Percentiles rank a stretch among this genome's conserved stretches.
Evolutionary conservation across 1,284 basidiomycete genomes (phyloP).

Genomic region (Heterobasidion occidentale): DNA sequence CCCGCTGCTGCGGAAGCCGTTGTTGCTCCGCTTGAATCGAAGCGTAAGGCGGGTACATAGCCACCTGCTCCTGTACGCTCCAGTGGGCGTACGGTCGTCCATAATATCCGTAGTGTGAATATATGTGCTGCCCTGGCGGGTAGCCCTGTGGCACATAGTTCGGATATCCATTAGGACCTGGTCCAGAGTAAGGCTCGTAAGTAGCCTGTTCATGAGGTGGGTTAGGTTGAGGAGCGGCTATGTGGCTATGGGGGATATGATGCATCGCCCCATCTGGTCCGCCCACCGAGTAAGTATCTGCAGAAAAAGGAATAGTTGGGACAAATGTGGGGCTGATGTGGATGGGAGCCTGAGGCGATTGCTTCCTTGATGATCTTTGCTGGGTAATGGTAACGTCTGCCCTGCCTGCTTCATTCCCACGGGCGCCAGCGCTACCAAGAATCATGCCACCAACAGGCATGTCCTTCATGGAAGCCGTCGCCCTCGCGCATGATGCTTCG

Average conservation of each 20-base stretch:
- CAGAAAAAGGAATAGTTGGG: neutral
- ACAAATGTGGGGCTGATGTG: neutral
- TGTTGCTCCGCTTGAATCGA: conserved; percentile 1
- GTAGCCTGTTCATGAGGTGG: conserved; percentile 10
- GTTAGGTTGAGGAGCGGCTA: conserved; percentile 7
- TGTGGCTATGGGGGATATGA: neutral
- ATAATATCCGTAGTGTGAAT: conserved; percentile 24
- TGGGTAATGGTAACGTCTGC: neutral
- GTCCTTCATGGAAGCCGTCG: conserved; percentile 6
- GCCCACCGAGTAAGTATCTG: neutral
- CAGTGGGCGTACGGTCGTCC: conserved; percentile 11
- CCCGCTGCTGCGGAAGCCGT: neutral
- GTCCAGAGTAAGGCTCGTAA: conserved; percentile 6
- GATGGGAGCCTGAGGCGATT: neutral
- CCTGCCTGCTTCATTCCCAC: neutral
- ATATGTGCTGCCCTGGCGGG: conserved; percentile 23
- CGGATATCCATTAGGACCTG: conserved; percentile 1
- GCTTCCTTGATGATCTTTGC: neutral
- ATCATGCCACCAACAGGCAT: neutral
- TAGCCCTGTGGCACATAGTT: conserved; percentile 15
- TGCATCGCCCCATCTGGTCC: neutral
- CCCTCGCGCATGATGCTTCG: conserved; percentile 19
- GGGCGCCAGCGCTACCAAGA: neutral
- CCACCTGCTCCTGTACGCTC: neutral
- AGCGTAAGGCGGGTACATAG: conserved; percentile 7